Conservation (phyloP, 345 rosid species). For the Ceriops tagal region DNA sequence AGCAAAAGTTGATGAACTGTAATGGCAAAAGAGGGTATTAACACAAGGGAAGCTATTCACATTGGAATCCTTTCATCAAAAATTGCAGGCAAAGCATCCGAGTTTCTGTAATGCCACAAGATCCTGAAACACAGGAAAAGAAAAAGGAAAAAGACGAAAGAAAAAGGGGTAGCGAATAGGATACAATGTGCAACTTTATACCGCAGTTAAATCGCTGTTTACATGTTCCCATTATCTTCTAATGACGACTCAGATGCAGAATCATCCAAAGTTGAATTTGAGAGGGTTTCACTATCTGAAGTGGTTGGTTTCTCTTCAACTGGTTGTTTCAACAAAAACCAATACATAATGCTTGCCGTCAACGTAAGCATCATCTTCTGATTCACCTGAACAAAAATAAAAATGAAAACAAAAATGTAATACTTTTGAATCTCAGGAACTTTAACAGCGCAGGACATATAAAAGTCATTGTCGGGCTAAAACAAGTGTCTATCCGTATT, state of each 20-base stretch:
- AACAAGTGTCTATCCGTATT: neutral
- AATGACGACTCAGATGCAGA: constrained; percentile 74
- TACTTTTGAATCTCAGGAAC: neutral
- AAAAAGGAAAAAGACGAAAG: neutral
- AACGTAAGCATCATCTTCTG: constrained; percentile 96
- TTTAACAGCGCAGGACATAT: neutral
- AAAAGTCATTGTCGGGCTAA: neutral
- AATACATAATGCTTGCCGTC: constrained; percentile 89
- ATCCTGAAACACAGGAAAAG: too few species aligned
- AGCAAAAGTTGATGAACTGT: too few species aligned
- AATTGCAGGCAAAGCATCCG: too few species aligned
- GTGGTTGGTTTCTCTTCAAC: constrained; percentile 52
- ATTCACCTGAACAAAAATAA: constrained; percentile 55
- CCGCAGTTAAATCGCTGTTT: constrained; percentile 6
- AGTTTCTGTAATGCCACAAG: too few species aligned
- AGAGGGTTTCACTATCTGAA: constrained; percentile 68
- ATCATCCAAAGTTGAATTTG: constrained; percentile 77
- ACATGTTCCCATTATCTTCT: constrained; percentile 47
- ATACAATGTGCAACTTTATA: neutral
- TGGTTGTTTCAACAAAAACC: constrained; percentile 85
- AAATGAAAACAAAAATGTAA: too few species aligned
- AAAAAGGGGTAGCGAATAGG: neutral
- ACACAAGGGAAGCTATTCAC: too few species aligned
- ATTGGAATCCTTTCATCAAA: too few species aligned
- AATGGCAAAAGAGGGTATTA: too few species aligned